These are phyloP conservation scores for Pythium apleroticum DNA, from an alignment of 352 stramenopile species.

Conservation along the genomic window DNA sequence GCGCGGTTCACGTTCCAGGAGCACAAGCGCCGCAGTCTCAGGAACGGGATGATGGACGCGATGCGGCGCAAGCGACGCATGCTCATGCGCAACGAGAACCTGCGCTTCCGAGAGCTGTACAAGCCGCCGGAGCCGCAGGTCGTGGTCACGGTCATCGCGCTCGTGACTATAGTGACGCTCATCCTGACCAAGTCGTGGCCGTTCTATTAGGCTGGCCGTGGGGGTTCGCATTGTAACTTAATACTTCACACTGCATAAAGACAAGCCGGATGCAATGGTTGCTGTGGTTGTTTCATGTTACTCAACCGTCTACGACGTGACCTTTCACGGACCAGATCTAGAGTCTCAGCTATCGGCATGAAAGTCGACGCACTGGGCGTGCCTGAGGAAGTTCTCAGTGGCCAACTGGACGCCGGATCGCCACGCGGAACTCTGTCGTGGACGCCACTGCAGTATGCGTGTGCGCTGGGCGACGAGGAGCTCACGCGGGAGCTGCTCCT, in stretches of 20 bases:
- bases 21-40: constrained; percentile 35
- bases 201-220: constrained; percentile 47
- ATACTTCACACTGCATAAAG: background rate
- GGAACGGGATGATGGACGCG: constrained; percentile 39
- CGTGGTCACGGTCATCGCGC: constrained; percentile 45
- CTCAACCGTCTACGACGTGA: constrained; percentile 1
- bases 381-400: constrained; percentile 26
- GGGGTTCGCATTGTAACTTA: background rate
- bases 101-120: constrained; percentile 79
- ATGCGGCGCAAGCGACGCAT: constrained; percentile 65
- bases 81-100: constrained; percentile 66
- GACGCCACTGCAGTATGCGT: constrained; percentile 79
- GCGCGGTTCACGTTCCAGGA: constrained; percentile 51
- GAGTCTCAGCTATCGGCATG: constrained; percentile 17
- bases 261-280: background rate
- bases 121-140: constrained; percentile 64
- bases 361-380: constrained; percentile 44
- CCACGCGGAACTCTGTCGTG: constrained; percentile 55
- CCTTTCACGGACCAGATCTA: constrained; percentile 11
- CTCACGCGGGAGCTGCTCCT: constrained; percentile 40
- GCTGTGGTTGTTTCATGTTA: background rate
- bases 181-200: constrained; percentile 78
- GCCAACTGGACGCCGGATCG: constrained; percentile 53
- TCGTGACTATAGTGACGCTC: constrained; percentile 66
- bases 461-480: constrained; percentile 57